Conservation (phyloP, 768 basidiomycete species). For the Trametes punicea region DNA sequence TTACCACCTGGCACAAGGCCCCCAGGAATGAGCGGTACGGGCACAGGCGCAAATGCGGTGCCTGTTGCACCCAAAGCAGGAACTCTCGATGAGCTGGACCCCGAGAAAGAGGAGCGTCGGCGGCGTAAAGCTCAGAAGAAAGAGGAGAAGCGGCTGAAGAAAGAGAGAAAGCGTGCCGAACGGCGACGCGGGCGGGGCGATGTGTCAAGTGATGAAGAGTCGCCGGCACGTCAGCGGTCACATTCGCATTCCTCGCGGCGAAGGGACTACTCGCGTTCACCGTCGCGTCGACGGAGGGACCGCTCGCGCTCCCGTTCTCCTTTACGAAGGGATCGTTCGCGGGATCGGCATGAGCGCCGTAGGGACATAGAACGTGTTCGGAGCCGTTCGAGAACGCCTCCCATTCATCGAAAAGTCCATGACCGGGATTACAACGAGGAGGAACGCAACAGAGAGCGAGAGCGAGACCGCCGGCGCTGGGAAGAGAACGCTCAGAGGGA, state of each 20-base stretch:
- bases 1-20: constrained; percentile 48
- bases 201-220: constrained; percentile 14
- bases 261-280: constrained; percentile 25
- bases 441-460: constrained; percentile 37
- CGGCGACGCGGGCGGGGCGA: constrained; percentile 19
- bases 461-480: constrained; percentile 51
- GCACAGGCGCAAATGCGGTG: constrained; percentile 32
- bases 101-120: constrained; percentile 34
- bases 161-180: constrained; percentile 44
- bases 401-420: constrained; percentile 11
- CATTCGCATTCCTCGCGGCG: constrained; percentile 2
- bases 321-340: constrained; percentile 14
- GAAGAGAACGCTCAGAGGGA: constrained; percentile 42
- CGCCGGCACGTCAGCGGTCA: constrained; percentile 4
- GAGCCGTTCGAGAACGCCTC: constrained; percentile 22
- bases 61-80: constrained; percentile 22
- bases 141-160: constrained; percentile 56
- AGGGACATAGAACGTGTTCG: constrained; percentile 3
- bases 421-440: constrained; percentile 31
- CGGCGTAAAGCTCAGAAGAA: constrained; percentile 43
- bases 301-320: constrained; percentile 36
- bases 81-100: constrained; percentile 15
- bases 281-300: constrained; percentile 3
- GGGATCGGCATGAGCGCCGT: not conserved
- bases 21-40: constrained; percentile 14